Evolutionary conservation across 371 early-diverging fungal genomes (phyloP), one percentile per base, ranked within the genome.

Genomic region (Mucor velutinosus): DNA sequence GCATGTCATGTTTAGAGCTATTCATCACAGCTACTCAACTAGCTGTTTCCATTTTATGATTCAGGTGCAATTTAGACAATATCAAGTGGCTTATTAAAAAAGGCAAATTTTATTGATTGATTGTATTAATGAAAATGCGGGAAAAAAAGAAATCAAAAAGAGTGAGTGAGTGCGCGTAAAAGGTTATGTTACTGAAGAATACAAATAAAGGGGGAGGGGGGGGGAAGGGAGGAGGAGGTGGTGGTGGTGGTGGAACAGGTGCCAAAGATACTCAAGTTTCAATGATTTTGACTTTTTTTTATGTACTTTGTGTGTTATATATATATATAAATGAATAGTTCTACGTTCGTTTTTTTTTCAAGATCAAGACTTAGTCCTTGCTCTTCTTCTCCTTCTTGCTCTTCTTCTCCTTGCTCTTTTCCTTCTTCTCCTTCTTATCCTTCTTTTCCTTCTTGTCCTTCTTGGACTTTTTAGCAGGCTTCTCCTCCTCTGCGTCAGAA

Each of bases 361-460:
- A 7, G 82, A 75, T 37, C 4, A 23, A 49, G 21, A 49, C 21
- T 21, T 78, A 73, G 33, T 70, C 66, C 72, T 74, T 75, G 66
- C 65, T 60, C 49, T 86, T 77, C 66, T 86, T 78, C 74, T 86
- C 82, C 75, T 89, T 80, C 67, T 87, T 78, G 62, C 84, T 76
- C 70, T 87, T 81, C 72, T 89, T 74, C 51, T 84, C 75, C 66
- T 85, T n/a, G n/a, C n/a, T 75, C 69, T 83, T 70, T 37, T 79
- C 74, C 71, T 86, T 76, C 69, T 81, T 77, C 39, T 79, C 74
- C 71, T 86, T 76, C 69, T 81, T 77, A 64, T 83, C 77, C 61
- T 80, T 77, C 73, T 84, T 79, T 57, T 77, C 72, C 73, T 85
- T 78, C 74, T 87, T 86, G 63, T 86, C 79, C 76, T 84, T 84